phyloP scores from a whole-genome alignment of 2,329 filamentous ascomycete species.

The Alternaria incomplexa region DNA sequence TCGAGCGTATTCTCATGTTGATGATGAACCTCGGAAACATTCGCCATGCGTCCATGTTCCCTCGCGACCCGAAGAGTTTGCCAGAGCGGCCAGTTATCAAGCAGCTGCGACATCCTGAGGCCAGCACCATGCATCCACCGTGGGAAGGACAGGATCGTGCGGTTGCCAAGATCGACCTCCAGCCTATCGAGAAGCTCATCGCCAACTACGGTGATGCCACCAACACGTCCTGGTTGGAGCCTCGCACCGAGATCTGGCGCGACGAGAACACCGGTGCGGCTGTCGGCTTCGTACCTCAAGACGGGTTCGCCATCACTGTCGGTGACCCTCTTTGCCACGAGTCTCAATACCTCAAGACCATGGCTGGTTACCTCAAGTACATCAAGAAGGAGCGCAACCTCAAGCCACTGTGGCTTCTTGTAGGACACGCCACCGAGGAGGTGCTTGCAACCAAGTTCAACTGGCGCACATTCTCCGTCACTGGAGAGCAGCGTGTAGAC shows the following conservation, averaged over 20 bases:
- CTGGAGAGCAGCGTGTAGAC: slow-evolving; percentile 86
- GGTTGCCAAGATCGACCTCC: slow-evolving; percentile 62
- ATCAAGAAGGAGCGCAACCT: slow-evolving; percentile 73
- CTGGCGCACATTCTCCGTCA: slow-evolving; percentile 88
- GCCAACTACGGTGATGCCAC: slow-evolving; percentile 95
- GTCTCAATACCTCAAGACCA: slow-evolving; percentile 75
- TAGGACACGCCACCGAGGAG: slow-evolving; percentile 78
- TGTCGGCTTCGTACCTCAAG: slow-evolving; percentile 79
- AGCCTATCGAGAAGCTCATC: slow-evolving; percentile 83
- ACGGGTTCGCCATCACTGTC: slow-evolving; percentile 81
- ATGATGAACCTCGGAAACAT: slow-evolving; percentile 88
- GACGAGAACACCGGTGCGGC: slow-evolving; percentile 80
- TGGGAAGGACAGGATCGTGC: slow-evolving; percentile 63
- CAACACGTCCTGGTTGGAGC: slow-evolving; percentile 92
- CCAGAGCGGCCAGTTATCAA: slow-evolving; percentile 69
- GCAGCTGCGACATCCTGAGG: slow-evolving; percentile 81
- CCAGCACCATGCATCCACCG: slow-evolving; percentile 76
- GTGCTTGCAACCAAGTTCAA: slow-evolving; percentile 79
- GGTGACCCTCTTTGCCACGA: slow-evolving; percentile 86
- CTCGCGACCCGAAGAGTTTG: slow-evolving; percentile 86
- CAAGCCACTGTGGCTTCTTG: slow-evolving; percentile 87
- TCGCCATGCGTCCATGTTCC: slow-evolving; percentile 84
- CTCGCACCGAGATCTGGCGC: slow-evolving; percentile 86
- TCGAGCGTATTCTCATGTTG: slow-evolving; percentile 87
- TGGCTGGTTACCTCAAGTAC: slow-evolving; percentile 75